Base-by-base conservation (phyloP, 768 basidiomycete genomes). In the Tephrocybe rancida region DNA sequence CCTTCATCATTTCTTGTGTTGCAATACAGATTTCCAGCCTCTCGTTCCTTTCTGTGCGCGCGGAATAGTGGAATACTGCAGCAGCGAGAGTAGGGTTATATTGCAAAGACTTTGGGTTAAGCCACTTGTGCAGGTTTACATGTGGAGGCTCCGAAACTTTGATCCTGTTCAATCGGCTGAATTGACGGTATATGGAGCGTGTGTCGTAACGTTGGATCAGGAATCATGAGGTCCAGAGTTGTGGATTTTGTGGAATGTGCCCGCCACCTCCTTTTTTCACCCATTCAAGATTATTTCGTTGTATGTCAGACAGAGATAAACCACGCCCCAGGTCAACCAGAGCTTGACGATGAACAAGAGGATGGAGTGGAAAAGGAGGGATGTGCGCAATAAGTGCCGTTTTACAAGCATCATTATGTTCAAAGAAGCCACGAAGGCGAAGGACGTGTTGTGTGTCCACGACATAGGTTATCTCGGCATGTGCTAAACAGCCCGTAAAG, bases 401-500 rank as follows among this genome's bases (percentile, higher is more conserved):
- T 13, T 56, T 32, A 55, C 72, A 73, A 2, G 3, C 57, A 6
- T 61, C 52, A 53, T 70, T 67, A 49, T 73, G 70, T 3, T 62
- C 46, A 7, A 69, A 47, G 44, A 57, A 52, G 2, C 69, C 72
- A 7, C 52, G 18, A 19, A 73, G 57, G 2, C 61, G 56, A 10
- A 50, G 34, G 14, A 73, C 55, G 13, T 48, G 35, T 22, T 46
- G 46, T 18, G 51, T 53, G 7, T 37, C 41, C 22, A 34, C 50
- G 3, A 19, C n/a, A 22, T 59, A 61, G 0, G 66, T 70, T 34
- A 75, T 52, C 7, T 74, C 73, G 0, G 57, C 65, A 57, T 74
- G 72, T 0, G 68, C 73, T 7, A 71, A 61, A 50, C 73, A 75
- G 11, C 67, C 68, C 6, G 67, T 67, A 54, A 65, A 71, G 16